Conservation (phyloP, 2,329 filamentous ascomycete genomes). For the Fusarium succisae region DNA sequence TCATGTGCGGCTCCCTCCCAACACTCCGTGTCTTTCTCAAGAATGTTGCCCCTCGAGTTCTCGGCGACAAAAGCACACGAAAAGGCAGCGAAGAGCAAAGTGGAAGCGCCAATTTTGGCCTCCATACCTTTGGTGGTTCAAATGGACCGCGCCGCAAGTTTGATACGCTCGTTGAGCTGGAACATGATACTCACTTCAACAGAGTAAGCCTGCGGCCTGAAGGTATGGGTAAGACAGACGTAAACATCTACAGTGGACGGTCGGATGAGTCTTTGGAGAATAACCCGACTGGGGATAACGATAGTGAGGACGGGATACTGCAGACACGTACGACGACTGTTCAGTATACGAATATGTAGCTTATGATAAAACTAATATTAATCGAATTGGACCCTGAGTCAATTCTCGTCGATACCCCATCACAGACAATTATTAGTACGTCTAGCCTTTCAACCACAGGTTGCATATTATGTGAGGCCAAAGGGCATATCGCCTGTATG, state of each 20-base stretch:
- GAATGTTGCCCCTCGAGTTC: conserved; percentile 3
- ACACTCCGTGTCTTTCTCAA: conserved; percentile 7
- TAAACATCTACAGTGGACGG: background rate
- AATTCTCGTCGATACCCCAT: no score
- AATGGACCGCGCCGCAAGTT: conserved; percentile 6
- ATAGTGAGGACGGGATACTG: conserved; percentile 6
- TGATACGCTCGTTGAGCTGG: conserved; percentile 9
- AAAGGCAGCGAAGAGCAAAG: background rate
- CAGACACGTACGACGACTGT: conserved; percentile 5
- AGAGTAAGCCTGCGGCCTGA: background rate
- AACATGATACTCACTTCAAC: conserved; percentile 5
- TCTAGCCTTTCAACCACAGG: no score
- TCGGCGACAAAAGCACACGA: background rate
- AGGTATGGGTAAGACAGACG: background rate
- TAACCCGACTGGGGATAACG: background rate
- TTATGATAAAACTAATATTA: background rate
- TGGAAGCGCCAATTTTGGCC: background rate
- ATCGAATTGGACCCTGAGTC: background rate
- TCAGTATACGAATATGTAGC: background rate
- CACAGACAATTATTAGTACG: no score
- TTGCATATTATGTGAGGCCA: no score
- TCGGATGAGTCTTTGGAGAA: background rate
- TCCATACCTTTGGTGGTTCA: conserved; percentile 4
- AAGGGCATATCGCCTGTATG: no score
- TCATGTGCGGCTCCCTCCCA: conserved; percentile 9